Evolutionary conservation across 2,329 filamentous ascomycete genomes (phyloP), one percentile per base, ranked within the genome.

Genomic region (Xylariaceae sp.): DNA sequence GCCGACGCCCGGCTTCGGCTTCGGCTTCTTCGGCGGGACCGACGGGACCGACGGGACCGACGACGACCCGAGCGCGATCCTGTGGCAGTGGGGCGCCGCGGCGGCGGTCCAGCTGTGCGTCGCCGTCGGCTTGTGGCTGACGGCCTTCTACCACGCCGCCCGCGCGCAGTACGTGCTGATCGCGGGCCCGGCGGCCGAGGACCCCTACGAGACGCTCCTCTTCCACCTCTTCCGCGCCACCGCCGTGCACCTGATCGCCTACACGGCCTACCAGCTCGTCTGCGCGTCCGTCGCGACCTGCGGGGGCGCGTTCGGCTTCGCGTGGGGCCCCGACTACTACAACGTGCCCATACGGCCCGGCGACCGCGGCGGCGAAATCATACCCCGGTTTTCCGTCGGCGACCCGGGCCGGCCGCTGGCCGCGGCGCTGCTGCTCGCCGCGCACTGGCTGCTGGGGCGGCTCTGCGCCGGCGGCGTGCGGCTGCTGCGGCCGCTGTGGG

Each of bases 211-310:
- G 21, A 32, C 29, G 13, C 26, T 50, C 4, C 12, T 29, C 5
- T 39, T 33, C 24, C 31, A 44, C 6, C 46, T 53, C 17, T 28
- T 48, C 17, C 43, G 47, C 29, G 46, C 50, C n/a, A 49, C 45
- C 0, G 34, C 42, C 3, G 41, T 47, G 35, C 51, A 53, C 21
- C 16, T 53, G 4, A 3, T 53, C 6, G 37, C 49, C 24, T 48
- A 46, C 16, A 54, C 49, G 12, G 44, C 43, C 2, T 52, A 54
- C 29, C 51, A 54, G 19, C 9, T 50, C 2, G 33, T 40, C 15
- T 45, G 36, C 17, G 21, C 37, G n/a, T 28, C 29, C 15, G 25
- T 46, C 10, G 25, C 28, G 9, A 26, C 19, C 10, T 14, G 28
- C 12, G 36, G 24, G 14, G 7, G 33, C 9, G 19, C 22, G 10